Conservation (phyloP, 1,284 basidiomycete species). For the Ceratobasidium sp. region DNA sequence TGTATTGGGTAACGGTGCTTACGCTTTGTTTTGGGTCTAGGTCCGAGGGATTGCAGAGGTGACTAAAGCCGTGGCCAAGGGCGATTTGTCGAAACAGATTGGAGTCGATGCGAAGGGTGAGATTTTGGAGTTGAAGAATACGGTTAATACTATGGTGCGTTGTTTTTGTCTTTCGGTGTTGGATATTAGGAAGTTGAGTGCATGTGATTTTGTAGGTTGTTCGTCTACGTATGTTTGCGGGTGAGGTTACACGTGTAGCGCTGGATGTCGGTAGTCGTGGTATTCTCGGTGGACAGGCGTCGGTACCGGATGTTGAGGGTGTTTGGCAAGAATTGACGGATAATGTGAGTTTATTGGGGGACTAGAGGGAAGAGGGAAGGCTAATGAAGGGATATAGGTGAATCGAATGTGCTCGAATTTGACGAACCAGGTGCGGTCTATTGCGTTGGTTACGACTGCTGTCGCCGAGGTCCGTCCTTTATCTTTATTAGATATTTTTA, state of each 20-base stretch:
- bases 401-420: conserved; percentile 70
- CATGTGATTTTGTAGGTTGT: conserved; percentile 64
- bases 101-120: conserved; percentile 97
- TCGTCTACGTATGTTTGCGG: conserved; percentile 87
- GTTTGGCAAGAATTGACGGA: conserved; percentile 93
- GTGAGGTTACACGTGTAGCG: conserved; percentile 96
- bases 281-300: conserved; percentile 90
- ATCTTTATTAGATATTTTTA: too few species aligned
- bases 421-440: conserved; percentile 71
- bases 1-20: neutral
- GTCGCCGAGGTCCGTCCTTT: conserved; percentile 71
- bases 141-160: conserved; percentile 93
- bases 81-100: conserved; percentile 96
- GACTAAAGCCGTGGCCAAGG: conserved; percentile 97
- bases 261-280: conserved; percentile 92
- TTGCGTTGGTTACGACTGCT: conserved; percentile 81
- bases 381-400: conserved; percentile 57
- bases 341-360: conserved; percentile 70
- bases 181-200: neutral
- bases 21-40: conserved; percentile 1
- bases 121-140: conserved; percentile 97
- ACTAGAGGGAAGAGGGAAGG: conserved; percentile 46
- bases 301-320: conserved; percentile 94
- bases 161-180: neutral
- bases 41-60: conserved; percentile 95